Evolutionary conservation across 2,329 filamentous ascomycete genomes (phyloP), one percentile per base, ranked within the genome.

Genomic region (Stemphylium beticola): DNA sequence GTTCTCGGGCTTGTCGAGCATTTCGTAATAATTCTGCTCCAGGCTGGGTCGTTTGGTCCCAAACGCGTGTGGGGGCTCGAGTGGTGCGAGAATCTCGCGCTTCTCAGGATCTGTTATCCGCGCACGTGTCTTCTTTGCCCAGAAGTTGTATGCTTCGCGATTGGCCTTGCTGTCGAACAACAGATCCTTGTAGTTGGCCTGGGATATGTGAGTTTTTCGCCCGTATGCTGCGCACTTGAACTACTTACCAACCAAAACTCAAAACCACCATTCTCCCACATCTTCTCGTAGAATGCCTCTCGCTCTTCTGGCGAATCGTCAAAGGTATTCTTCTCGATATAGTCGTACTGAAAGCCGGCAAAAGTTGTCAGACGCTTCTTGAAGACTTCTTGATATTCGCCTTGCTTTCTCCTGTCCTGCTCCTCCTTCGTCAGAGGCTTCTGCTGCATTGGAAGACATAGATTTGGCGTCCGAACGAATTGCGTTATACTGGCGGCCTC

Each of bases 381-480:
- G 67, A 85, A 88, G 2, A 89, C 74, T 12, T 73, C 68, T 4
- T 76, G 71, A 32, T 79, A 79, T 26, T 75, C 57, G 38, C 62
- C 62, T 32, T 64, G 49, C 61, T 79, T 78, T 14, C 73, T 67
- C 2, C 65, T 64, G 20, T 83, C 74, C 62, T 88, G 83, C 56
- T 85, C 81, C 52, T 81, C 77, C 10, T 68, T 73, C 0, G 78
- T 80, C 24, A 87, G 74, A 0, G 74, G 36, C 2, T 76, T 73
- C 53, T 82, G 79, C 2, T 80, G 77, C 84, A 90, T 87, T 0
- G 86, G 86, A 0, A 89, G 63, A 0, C 84, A 85, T 6, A 87
- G 75, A 54, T 89, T 90, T 0, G 87, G 87, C 1, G 86, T 89
- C 10, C 87, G 81, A 63, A 89, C 86, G 69, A 89, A 88, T 32